phyloP scores from a whole-genome alignment of 2,329 filamentous ascomycete genomes.

The Aspergillus awamori region DNA sequence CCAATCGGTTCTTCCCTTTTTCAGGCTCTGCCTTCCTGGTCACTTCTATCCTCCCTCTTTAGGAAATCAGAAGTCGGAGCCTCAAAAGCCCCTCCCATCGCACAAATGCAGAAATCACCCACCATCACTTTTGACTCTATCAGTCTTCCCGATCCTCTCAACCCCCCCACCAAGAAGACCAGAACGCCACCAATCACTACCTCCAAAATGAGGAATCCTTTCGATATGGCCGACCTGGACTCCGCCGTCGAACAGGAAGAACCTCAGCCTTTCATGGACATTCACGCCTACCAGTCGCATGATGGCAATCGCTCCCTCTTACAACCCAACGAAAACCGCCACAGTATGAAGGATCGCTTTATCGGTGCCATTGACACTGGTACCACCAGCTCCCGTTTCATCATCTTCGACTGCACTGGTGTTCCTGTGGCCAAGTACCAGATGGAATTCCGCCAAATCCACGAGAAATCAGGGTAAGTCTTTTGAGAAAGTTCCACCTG shows the following conservation, averaged over 20 bases:
- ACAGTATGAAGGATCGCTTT: constrained; percentile 54
- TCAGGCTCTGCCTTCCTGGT: constrained; percentile 3
- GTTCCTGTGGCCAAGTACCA: constrained; percentile 81
- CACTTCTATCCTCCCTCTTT: constrained; percentile 7
- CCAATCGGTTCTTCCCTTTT: constrained; percentile 13
- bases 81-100: neutral
- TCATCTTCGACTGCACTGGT: constrained; percentile 82
- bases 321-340: constrained; percentile 37
- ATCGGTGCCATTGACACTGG: constrained; percentile 90
- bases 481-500: neutral
- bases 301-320: constrained; percentile 42
- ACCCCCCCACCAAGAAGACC: neutral
- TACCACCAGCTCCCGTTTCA: constrained; percentile 84
- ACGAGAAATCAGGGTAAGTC: constrained; percentile 80
- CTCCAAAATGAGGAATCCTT: constrained; percentile 33
- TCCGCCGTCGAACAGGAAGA: constrained; percentile 25
- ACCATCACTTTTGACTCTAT: neutral
- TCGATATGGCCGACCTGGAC: constrained; percentile 34
- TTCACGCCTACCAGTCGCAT: constrained; percentile 33
- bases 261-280: constrained; percentile 23
- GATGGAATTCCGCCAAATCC: constrained; percentile 82
- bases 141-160: neutral
- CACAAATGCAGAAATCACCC: neutral
- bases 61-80: constrained; percentile 8
- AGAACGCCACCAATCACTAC: constrained; percentile 10